Evolutionary conservation across 2,329 filamentous ascomycete genomes (phyloP), one percentile per base, ranked within the genome.

Genomic region (Colletotrichum sp.): DNA sequence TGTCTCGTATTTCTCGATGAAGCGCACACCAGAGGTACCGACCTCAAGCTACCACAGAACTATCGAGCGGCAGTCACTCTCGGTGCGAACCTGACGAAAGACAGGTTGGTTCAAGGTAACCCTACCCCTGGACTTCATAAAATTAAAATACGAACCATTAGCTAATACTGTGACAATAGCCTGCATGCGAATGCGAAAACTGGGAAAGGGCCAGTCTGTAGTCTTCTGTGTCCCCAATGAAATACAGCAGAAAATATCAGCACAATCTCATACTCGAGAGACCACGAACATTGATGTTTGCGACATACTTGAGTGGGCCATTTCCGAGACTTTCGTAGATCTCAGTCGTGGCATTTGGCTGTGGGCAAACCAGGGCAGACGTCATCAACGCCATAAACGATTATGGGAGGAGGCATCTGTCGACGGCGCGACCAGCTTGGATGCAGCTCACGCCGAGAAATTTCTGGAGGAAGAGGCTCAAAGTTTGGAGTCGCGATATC

Each of bases 1-100:
- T 96, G 93, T 70, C 81, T 94, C 0, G 86, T 95, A 0, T 96
- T 92, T 69, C 85, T 96, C 0, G 94, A 96, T 65, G 91, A 96
- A 73, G 88, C 90, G 0, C 93, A 96, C 76, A 94, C 93, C 0
- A 83, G 94, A 75, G 94, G 94, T 0, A 95, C 89, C 0, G 94
- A 96, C 76, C 79, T 96, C 1, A 90, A 89, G 38, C 82, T 95
- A 1, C 94, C 93, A 0, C 71, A 72, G 0, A 6, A 88, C 14
- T 93, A 92, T 77, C 85, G 90, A 1, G 94, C 93, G 0, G 91
- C 91, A 0, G 91, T 96, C 0, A 95, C 93, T 0, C 81, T 96
- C 0, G 93, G 94, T 0, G 86, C 91, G 0, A 85, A 86, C 5
- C 77, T 95, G 2, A 93, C 91, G 0, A 96, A 96, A 76, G 94